phyloP scores from a whole-genome alignment of 306 rosid species.

The Ormosia emarginata region DNA sequence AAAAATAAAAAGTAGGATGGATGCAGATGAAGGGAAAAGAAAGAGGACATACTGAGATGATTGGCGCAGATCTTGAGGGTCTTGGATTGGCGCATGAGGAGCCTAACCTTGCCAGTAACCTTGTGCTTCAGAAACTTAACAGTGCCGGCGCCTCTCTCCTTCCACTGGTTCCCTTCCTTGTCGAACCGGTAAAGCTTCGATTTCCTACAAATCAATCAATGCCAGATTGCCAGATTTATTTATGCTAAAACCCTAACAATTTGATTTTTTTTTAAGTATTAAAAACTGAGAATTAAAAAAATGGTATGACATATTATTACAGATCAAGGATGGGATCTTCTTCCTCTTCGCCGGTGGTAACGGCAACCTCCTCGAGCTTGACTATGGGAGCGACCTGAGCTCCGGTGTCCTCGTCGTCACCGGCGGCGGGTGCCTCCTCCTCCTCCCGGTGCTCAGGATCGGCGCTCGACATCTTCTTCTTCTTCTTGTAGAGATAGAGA shows the following conservation, averaged over 20 bases:
- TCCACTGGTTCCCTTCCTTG: slow-evolving; percentile 95
- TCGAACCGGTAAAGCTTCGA: slow-evolving; percentile 94
- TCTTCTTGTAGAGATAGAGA: slow-evolving; percentile 6
- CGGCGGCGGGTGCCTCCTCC: slow-evolving; percentile 69
- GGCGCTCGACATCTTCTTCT: slow-evolving; percentile 52
- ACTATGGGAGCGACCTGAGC: slow-evolving; percentile 97
- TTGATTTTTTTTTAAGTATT: no score
- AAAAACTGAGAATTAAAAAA: not conserved
- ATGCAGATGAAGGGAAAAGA: not conserved
- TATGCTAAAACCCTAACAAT: not conserved
- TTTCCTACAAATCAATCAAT: slow-evolving; percentile 42
- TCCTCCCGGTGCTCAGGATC: slow-evolving; percentile 84
- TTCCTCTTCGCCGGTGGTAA: slow-evolving; percentile 89
- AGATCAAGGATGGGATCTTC: slow-evolving; percentile 83
- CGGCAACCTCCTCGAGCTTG: slow-evolving; percentile 80
- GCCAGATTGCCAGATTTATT: not conserved
- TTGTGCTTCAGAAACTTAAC: slow-evolving; percentile 86
- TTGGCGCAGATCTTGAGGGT: slow-evolving; percentile 99
- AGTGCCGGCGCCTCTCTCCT: slow-evolving; percentile 93
- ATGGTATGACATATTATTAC: slow-evolving; percentile 21
- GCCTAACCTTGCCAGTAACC: slow-evolving; percentile 70
- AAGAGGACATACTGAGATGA: slow-evolving; percentile 63
- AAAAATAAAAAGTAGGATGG: not conserved
- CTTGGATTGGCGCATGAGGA: slow-evolving; percentile 95
- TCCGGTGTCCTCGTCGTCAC: slow-evolving; percentile 94